Evolutionary conservation across 257 asterid genomes (phyloP).

Genomic region (Marsdenia floribunda): DNA sequence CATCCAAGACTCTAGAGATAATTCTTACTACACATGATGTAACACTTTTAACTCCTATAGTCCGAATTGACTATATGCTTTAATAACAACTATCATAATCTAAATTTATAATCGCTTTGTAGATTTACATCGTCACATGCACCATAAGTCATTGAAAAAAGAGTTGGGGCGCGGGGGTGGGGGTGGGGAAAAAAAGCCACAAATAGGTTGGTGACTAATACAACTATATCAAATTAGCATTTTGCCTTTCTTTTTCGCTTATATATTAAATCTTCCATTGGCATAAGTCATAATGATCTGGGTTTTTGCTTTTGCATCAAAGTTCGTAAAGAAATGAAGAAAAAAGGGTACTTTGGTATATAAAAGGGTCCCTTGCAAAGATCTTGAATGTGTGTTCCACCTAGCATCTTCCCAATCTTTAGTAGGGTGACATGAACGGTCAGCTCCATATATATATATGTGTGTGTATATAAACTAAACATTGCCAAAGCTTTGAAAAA

Average conservation of each 20-base stretch:
- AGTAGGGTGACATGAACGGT: constrained; percentile 19
- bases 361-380: constrained; percentile 40
- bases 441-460: neutral
- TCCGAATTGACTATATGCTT: no score
- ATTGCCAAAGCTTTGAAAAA: neutral
- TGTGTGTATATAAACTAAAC: no score
- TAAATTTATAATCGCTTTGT: no score
- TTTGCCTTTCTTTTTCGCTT: constrained; percentile 3
- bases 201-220: constrained; percentile 41
- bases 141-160: no score
- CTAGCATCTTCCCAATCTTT: constrained; percentile 26
- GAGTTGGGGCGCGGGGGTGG: no score
- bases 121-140: no score
- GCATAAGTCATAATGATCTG: neutral
- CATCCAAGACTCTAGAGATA: no score
- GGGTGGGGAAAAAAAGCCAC: constrained; percentile 28
- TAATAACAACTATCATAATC: no score
- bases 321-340: constrained; percentile 27
- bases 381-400: constrained; percentile 33
- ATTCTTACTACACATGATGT: no score
- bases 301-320: constrained; percentile 42
- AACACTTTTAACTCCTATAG: no score
- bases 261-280: neutral
- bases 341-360: constrained; percentile 10
- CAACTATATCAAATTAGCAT: neutral